Evolutionary conservation across 768 basidiomycete species (phyloP).

Genomic region (Cantharellus anzutake): DNA sequence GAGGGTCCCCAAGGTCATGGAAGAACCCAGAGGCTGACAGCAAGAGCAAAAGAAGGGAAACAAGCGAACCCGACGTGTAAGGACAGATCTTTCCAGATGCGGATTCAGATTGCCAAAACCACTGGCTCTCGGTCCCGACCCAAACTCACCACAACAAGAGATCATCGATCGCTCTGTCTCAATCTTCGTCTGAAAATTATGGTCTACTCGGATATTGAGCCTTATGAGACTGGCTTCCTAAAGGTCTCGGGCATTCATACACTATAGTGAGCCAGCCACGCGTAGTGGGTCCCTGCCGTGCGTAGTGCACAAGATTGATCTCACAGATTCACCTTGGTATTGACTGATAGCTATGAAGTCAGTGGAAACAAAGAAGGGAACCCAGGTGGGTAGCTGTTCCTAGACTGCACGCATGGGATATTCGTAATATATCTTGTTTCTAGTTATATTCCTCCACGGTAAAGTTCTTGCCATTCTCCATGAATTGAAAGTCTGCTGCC

Average conservation of each 20-base stretch:
- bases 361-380: constrained; percentile 58
- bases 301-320: background rate
- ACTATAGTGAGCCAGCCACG: constrained; percentile 13
- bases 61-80: too few species aligned
- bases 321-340: background rate
- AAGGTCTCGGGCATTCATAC: constrained; percentile 17
- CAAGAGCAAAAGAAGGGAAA: too few species aligned
- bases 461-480: constrained; percentile 3
- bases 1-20: too few species aligned
- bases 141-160: too few species aligned
- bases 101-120: too few species aligned
- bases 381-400: constrained; percentile 32
- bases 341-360: constrained; percentile 46
- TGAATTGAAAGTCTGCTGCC: background rate
- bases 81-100: too few species aligned
- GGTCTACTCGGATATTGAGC: constrained; percentile 12
- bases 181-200: background rate
- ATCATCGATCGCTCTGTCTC: too few species aligned
- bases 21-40: too few species aligned
- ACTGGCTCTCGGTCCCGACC: too few species aligned
- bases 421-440: background rate
- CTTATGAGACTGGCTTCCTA: constrained; percentile 15
- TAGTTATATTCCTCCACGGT: constrained; percentile 73
- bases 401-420: background rate
- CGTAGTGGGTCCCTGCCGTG: background rate